A percentile compares a stretch with the other conserved stretches of the same genome.
phyloP scores from a whole-genome alignment of 2,329 filamentous ascomycete species.

The Gaeumannomyces tritici region DNA sequence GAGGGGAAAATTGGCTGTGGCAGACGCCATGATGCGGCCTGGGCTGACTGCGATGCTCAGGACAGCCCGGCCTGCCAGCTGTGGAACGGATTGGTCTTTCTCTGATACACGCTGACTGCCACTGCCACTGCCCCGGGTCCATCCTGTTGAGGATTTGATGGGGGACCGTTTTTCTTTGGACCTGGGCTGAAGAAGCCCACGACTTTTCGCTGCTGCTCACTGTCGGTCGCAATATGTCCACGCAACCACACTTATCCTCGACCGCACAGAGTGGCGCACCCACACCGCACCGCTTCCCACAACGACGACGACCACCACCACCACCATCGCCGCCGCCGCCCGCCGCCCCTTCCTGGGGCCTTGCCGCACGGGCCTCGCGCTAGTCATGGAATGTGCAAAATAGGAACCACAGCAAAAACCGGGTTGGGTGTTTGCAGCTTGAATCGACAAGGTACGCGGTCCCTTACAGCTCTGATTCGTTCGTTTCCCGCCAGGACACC shows the following conservation, averaged over 20 bases:
- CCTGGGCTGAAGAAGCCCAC: too few relatives aligned
- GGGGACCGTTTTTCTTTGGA: too few relatives aligned
- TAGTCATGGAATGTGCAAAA: neutral
- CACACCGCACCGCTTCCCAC: neutral
- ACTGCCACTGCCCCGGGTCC: too few relatives aligned
- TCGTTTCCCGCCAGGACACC: neutral
- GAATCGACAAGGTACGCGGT: neutral
- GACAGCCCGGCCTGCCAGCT: neutral
- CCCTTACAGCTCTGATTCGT: neutral
- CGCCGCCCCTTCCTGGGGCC: neutral
- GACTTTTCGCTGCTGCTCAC: too few relatives aligned
- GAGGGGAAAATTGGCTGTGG: too few relatives aligned
- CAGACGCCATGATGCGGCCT: neutral
- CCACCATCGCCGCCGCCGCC: neutral
- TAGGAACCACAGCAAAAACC: neutral
- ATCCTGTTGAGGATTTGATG: too few relatives aligned
- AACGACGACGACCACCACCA: neutral
- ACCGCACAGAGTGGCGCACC: too few relatives aligned
- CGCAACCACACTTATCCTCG: too few relatives aligned
- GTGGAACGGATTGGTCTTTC: neutral
- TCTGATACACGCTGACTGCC: neutral
- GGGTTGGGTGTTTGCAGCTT: neutral
- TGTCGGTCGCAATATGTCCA: too few relatives aligned
- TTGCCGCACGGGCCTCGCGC: neutral
- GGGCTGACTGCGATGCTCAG: neutral